Evolutionary conservation across 1,284 basidiomycete genomes (phyloP).

Genomic region (Apiotrichum laibachii): DNA sequence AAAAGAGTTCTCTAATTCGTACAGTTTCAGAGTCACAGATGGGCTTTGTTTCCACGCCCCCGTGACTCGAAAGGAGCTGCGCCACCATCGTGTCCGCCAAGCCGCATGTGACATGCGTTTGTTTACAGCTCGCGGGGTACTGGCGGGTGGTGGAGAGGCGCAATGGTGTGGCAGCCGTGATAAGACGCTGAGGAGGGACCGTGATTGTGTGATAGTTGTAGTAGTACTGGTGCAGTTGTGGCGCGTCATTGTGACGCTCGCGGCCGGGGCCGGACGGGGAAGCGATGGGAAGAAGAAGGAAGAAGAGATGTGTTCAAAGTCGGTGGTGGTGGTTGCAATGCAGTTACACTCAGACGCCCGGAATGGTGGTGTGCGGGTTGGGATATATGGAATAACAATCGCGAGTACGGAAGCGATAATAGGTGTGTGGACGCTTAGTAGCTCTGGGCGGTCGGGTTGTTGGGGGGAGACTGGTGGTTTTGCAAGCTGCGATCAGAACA

Average conservation of each 20-base stretch:
- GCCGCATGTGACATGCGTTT: too few relatives aligned
- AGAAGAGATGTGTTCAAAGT: too few relatives aligned
- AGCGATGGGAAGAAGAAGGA: too few relatives aligned
- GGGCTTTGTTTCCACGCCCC: not conserved
- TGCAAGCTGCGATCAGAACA: slow-evolving; percentile 40
- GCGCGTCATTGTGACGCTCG: too few relatives aligned
- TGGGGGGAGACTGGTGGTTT: slow-evolving; percentile 53
- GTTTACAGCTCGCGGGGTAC: too few relatives aligned
- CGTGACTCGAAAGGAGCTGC: not conserved
- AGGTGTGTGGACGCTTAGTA: slow-evolving; percentile 28
- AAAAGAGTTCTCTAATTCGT: slow-evolving; percentile 6
- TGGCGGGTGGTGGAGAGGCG: too few relatives aligned
- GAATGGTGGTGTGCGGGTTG: not conserved
- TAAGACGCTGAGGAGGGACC: too few relatives aligned
- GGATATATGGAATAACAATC: slow-evolving; percentile 7
- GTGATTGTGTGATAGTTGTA: too few relatives aligned
- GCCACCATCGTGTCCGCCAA: not conserved
- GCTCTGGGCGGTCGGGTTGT: slow-evolving; percentile 50
- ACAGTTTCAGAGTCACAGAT: not conserved
- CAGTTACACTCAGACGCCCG: slow-evolving; percentile 14
- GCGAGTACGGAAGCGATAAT: not conserved
- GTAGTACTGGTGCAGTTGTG: too few relatives aligned
- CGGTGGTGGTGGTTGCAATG: slow-evolving; percentile 6
- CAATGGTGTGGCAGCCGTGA: too few relatives aligned
- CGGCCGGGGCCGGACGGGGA: too few relatives aligned